Percentiles rank a stretch among this genome's conserved stretches.
phyloP scores from a whole-genome alignment of 1,284 basidiomycete genomes.

The Acaromyces ingoldii region DNA sequence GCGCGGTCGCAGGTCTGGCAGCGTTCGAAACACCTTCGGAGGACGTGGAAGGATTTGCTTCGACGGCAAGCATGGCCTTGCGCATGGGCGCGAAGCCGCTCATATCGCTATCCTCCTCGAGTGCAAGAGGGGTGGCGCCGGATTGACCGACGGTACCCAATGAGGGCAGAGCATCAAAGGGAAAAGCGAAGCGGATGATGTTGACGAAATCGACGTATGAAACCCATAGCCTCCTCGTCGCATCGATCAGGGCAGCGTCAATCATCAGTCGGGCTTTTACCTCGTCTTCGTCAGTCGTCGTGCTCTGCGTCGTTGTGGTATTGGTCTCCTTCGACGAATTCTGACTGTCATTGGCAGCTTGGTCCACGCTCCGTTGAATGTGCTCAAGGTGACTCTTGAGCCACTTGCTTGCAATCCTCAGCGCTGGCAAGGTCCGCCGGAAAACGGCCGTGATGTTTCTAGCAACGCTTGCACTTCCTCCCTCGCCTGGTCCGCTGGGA shows the following conservation, averaged over 20 bases:
- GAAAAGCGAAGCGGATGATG: slow-evolving; percentile 66
- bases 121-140: slow-evolving; percentile 53
- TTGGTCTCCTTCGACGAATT: slow-evolving; percentile 2
- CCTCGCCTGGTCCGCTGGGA: slow-evolving; percentile 46
- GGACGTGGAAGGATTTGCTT: slow-evolving; percentile 17
- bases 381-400: slow-evolving; percentile 72
- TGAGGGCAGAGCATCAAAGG: slow-evolving; percentile 62
- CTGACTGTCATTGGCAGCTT: slow-evolving; percentile 21
- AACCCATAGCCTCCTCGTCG: slow-evolving; percentile 60
- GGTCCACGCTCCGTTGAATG: slow-evolving; percentile 52
- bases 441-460: slow-evolving; percentile 67
- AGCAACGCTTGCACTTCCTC: background rate
- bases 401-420: slow-evolving; percentile 87
- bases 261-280: background rate
- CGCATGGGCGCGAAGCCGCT: slow-evolving; percentile 78
- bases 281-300: background rate
- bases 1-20: too few species aligned
- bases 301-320: background rate
- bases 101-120: slow-evolving; percentile 90
- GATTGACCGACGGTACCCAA: slow-evolving; percentile 53
- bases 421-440: slow-evolving; percentile 74
- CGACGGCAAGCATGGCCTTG: slow-evolving; percentile 52
- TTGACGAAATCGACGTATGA: slow-evolving; percentile 66
- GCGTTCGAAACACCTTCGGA: background rate
- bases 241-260: background rate